Evolutionary conservation across 2,329 filamentous ascomycete genomes (phyloP), one percentile per base, ranked within the genome.

Genomic region (Tolypocladium amazonense): DNA sequence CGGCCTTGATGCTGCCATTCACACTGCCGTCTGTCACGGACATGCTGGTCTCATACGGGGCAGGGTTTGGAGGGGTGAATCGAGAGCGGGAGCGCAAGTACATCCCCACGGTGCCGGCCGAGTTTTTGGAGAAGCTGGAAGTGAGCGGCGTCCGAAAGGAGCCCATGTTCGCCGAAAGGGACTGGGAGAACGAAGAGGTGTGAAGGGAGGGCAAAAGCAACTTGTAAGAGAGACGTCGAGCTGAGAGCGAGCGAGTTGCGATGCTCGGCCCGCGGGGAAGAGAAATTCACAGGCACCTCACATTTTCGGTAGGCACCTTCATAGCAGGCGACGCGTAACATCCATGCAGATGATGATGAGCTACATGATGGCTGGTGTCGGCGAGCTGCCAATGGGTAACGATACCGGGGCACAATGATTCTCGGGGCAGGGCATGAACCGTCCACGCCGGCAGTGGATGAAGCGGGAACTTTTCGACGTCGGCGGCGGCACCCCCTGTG

Each of bases 21-120:
- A 88, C 89, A n/a, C 79, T 99, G 35, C 94, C 94, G 1, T 96
- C 93, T 1, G 94, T 91, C 60, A 97, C 92, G 33, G 94, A 99
- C 72, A 99, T 99, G 94, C 81, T 97, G 56, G 85, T 99, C 56
- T 93, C 88, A 65, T 99, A 95, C 69, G 94, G 94, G 0, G 92
- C 94, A 15, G 94, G 94, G 0, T 94, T 97, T 69, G 94, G 94
- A 6, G 94, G 94, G 0, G 79, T 94, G 55, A 96, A 99, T 75
- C 83, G 89, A 63, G 94, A 97, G 74, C 82, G 92, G 60, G 94
- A 95, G 73, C 82, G 91, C 65, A 96, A 96, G 75, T 99, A 99
- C 72, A 95, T 96, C 54, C 94, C 94, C 2, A 96, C 90, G 0
- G 90, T 99, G 58, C 93, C 94, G 23, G 88, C 92, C 0, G 94